Base-by-base conservation (phyloP, 2,329 filamentous ascomycete species). In the Botrytis paeoniae region DNA sequence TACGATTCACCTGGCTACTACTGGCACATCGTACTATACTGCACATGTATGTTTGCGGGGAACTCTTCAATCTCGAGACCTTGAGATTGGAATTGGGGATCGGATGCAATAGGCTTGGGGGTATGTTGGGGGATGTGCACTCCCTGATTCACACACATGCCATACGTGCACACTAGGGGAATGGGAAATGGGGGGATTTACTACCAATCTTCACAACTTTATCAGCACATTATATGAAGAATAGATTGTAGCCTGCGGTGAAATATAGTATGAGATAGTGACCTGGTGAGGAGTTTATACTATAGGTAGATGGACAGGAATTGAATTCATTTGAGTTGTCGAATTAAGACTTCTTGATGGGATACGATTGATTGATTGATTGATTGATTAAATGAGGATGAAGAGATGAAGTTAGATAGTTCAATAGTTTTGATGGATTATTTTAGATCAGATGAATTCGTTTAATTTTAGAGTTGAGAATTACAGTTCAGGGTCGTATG, bases 321-420 rank as follows among this genome's bases (percentile, higher is more conserved):
- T 32, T 29, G n/a, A 32, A 9, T n/a, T 57, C 4, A 57, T 57
- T 57, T 57, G 3, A 57, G 51, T 32, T 29, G 51, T 29, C n/a
- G 14, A 57, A 57, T 57, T 8, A 32, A 57, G n/a, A 57, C 51
- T 29, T 57, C 12, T 3, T 18, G n/a, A 57, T 29, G 51, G 51
- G 51, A 29, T 29, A 14, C 10, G 6, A 29, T 18, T 57, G 6
- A 20, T 18, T 41, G 25, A 41, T 41, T 41, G 29, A 51, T 51
- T 8, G 43, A 45, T 20, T 8, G 43, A 22, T 22, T 9, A 18
- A 45, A 65, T 48, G 43, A 48, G n/a, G 12, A 16, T n/a, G 61
- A 64, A n/a, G 41, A 45, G 63, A 65, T 51, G 43, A 65, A 51
- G 43, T 66, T 66, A 66, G 63, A 37, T 18, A 9, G 43, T 51